Base-by-base conservation (phyloP, 306 rosid species). In the Begonia peltatifolia region DNA sequence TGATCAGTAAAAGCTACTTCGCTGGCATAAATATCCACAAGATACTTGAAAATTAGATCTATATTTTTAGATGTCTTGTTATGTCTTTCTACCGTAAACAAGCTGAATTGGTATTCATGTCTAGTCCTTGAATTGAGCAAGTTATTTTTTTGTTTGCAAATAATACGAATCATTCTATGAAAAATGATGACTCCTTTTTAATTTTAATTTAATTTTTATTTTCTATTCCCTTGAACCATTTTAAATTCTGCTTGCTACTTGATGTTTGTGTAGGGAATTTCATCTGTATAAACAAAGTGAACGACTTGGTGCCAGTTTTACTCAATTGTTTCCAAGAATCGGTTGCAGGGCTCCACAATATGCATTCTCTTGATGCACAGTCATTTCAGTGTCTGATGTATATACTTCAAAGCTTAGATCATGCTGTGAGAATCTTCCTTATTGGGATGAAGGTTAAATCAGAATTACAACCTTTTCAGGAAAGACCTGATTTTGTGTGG, bases 281-380 rank as follows among this genome's bases (percentile, higher is more conserved):
- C 53, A 58, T 36, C 67, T 60, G 74, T 67, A 54, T 76, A 56
- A 64, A 69, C 55, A 85, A 73, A 50, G 63, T 85, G 60, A 76
- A 73, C 71, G 78, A 83, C 61, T 68, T 86, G 18, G 68, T 86
- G 58, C 87, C 84, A 54, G 66, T 75, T 50, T 71, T 90, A 63
- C 63, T 79, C 38, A 71, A 71, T 71, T 80, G 74, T 81, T 80
- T 85, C 76, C 82, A 63, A 68, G 97, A 83, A 60, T 83, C 83
- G 63, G 62, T 73, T 66, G 72, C 78, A 2, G 56, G 20, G 25
- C 54, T 66, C 71, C 76, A 68, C 51, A 56, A 71, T 54, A 68
- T 15, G 36, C 65, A 69, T 50, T 54, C 61, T 60, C 71, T 80
- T 59, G 87, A 74, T 59, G 70, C 66, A 50, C 87, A 69, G 53